A percentile compares a stretch with the other conserved stretches of the same genome.
These are phyloP conservation scores for Triangularia setosa DNA, from an alignment of 2,329 filamentous ascomycete species.

Conservation along the genomic window DNA sequence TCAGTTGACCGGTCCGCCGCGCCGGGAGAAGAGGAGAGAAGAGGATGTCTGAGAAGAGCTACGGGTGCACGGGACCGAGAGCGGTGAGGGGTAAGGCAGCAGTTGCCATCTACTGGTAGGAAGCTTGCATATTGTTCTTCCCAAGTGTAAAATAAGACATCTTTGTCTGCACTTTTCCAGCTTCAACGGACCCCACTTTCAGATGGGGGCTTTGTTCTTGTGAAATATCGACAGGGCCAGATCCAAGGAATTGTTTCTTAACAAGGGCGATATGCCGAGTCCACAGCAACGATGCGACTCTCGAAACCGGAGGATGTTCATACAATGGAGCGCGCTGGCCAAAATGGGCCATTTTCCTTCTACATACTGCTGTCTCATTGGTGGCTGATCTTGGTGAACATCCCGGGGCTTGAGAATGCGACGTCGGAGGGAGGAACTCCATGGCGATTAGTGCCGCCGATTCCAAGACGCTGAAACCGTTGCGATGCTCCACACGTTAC, in stretches of 20 bases:
- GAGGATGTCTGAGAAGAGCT: background rate
- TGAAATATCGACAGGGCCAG: background rate
- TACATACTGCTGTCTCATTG: constrained; percentile 7
- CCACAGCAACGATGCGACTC: background rate
- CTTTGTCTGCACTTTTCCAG: background rate
- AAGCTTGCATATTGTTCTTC: background rate
- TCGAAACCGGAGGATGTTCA: constrained; percentile 1
- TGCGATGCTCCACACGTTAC: background rate
- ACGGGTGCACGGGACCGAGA: background rate
- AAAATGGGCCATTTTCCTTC: constrained; percentile 38
- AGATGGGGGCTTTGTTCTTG: background rate
- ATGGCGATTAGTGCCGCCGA: constrained; percentile 14
- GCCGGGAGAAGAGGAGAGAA: background rate
- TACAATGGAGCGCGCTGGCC: background rate
- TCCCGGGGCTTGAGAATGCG: background rate
- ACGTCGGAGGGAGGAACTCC: constrained; percentile 15
- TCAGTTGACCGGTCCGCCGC: background rate
- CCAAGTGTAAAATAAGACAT: background rate
- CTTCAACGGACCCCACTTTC: background rate
- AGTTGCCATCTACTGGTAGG: background rate
- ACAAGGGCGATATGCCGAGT: background rate
- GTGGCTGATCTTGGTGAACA: constrained; percentile 4
- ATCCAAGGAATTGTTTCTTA: background rate
- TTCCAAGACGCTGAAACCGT: constrained; percentile 2
- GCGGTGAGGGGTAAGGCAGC: background rate